Evolutionary conservation across 2,329 filamentous ascomycete species (phyloP), one percentile per base, ranked within the genome.

Genomic region (Phyllosticta citribraziliensis): DNA sequence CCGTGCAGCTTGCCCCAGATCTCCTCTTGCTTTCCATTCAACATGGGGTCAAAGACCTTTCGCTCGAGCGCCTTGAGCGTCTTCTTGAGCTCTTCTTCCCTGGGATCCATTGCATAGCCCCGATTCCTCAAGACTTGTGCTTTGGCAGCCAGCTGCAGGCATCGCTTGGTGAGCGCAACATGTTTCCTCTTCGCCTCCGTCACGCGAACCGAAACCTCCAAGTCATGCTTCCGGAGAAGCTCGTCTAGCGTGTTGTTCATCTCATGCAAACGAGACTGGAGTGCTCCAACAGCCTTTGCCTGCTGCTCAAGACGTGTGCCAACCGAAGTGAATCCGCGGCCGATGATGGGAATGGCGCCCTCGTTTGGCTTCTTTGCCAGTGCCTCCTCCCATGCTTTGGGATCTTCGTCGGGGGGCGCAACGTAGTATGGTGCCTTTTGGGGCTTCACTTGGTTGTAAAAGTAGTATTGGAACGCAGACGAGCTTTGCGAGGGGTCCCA

Each of bases 361-460:
- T 86, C 81, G 47, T 83, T 87, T 4, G 90, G 90, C 75, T 92
- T 91, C 69, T 88, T 88, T 66, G 88, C 84, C 27, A 93, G 81
- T 0, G 90, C 90, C 67, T 91, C 88, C 69, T 95, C 90, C 88
- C 89, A 95, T 70, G 89, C 88, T 65, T 84, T 82, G 47, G 87
- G 84, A 69, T 92, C 86, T 70, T 94, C 90, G 66, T 83, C 79
- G 1, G 84, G 78, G 17, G 83, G 79, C 2, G 88, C 88, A 65
- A 86, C 83, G 73, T 88, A 92, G 73, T 88, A 91, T 11, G 88
- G 88, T n/a, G 88, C 86, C 70, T 83, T 82, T 58, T 84, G 82
- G 68, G 88, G 84, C 65, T 88, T 86, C 64, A 92, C 88, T 66
- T 89, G 85, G 76, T 94, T 94, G 80, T 94, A 95, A 73, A 94